Percentiles rank a stretch among this genome's conserved stretches.
These are phyloP conservation scores for Fusarium sp. DNA, from an alignment of 2,329 filamentous ascomycete species.

Conservation along the genomic window DNA sequence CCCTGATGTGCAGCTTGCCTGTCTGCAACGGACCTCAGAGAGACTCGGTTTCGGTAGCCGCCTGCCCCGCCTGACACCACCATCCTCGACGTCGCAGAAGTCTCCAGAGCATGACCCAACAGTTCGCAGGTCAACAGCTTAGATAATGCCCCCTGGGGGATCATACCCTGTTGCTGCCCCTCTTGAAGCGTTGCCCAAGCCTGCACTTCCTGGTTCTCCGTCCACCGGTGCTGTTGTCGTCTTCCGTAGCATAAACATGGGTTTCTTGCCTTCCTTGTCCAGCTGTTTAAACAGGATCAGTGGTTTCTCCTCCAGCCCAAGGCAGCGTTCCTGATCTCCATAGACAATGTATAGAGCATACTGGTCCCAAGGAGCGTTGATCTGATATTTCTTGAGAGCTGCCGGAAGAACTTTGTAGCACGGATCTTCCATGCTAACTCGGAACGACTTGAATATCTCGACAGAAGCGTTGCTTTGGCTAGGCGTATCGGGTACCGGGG, in stretches of 20 bases:
- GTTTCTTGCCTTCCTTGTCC: constrained; percentile 96
- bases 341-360: constrained; percentile 99
- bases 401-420: constrained; percentile 97
- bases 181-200: constrained; percentile 59
- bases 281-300: constrained; percentile 97
- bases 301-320: constrained; percentile 92
- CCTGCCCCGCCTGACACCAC: constrained; percentile 20
- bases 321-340: constrained; percentile 95
- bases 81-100: constrained; percentile 9
- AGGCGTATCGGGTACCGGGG: constrained; percentile 72
- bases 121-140: constrained; percentile 25
- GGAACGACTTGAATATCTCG: constrained; percentile 99
- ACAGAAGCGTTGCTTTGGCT: constrained; percentile 72
- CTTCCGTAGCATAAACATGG: constrained; percentile 97
- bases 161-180: constrained; percentile 64
- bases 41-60: constrained; percentile 38
- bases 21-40: constrained; percentile 23
- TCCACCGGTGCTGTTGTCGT: constrained; percentile 67
- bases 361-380: constrained; percentile 96
- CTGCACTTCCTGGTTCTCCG: constrained; percentile 66
- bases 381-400: constrained; percentile 97
- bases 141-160: constrained; percentile 72
- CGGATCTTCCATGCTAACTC: constrained; percentile 97
- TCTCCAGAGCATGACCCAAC: constrained; percentile 8
- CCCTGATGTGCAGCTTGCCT: constrained; percentile 32